Percentiles rank a stretch among this genome's conserved stretches.
phyloP scores from a whole-genome alignment of 306 rosid genomes.

The Hippophae tibetana region DNA sequence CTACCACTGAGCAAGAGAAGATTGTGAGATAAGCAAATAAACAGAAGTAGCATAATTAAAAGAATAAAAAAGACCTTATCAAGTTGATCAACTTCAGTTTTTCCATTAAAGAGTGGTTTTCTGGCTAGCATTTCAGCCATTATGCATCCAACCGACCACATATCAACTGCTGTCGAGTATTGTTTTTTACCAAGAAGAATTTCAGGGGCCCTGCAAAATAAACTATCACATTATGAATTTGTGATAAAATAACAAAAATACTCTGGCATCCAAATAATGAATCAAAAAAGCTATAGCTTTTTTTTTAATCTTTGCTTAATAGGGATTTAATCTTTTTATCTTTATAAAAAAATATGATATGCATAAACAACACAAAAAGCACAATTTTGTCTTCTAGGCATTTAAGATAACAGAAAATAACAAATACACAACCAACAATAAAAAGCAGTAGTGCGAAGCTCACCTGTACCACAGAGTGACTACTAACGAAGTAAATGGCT shows the following conservation, averaged over 20 bases:
- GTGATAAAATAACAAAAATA: too few species aligned
- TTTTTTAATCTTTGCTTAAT: too few species aligned
- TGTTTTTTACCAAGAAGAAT: slow-evolving; percentile 59
- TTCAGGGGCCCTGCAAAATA: slow-evolving; percentile 74
- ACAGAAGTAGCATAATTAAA: background rate
- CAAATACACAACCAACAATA: background rate
- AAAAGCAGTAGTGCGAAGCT: slow-evolving; percentile 9
- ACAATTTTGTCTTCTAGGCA: too few species aligned
- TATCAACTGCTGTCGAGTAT: slow-evolving; percentile 89
- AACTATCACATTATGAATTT: background rate
- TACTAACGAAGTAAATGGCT: slow-evolving; percentile 79
- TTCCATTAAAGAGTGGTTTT: slow-evolving; percentile 75
- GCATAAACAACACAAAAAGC: background rate
- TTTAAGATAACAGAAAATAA: background rate
- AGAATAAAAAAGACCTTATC: slow-evolving; percentile 41
- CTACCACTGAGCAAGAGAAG: slow-evolving; percentile 10
- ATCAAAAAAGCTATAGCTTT: too few species aligned
- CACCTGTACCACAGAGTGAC: slow-evolving; percentile 96
- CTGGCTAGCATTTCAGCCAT: slow-evolving; percentile 79
- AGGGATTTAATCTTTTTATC: too few species aligned
- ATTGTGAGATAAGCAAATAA: background rate
- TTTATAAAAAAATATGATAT: background rate
- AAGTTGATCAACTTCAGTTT: slow-evolving; percentile 75
- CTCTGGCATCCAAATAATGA: too few species aligned
- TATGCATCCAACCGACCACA: slow-evolving; percentile 98